Evolutionary conservation across 2,329 filamentous ascomycete species (phyloP), one percentile per base, ranked within the genome.

Genomic region (Neodidymelliopsis sp.): DNA sequence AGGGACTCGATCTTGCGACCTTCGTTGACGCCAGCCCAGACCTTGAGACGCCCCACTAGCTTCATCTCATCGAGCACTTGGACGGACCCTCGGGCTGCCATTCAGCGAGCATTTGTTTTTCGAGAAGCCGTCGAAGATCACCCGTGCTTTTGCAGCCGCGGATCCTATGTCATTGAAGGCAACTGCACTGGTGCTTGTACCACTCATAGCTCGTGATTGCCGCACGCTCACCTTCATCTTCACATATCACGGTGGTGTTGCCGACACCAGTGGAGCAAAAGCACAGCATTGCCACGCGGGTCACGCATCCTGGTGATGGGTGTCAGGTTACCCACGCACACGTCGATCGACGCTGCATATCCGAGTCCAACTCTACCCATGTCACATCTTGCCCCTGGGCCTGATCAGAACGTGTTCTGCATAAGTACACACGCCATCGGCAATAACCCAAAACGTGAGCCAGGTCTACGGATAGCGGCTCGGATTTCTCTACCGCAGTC

Each of bases 1-100:
- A 18, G 33, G 19, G 25, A 31, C 19, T 37, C 33, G 41, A 37
- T 37, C 41, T 30, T 20, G 31, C 28, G 7, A 22, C 11, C 2
- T 38, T 20, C 23, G 34, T 43, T 39, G 40, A 30, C 40, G 28
- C 47, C 40, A 29, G 40, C 29, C 40, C 18, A 50, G 40, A 36
- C 47, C 34, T 24, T 41, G 20, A 24, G 13, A 39, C 12, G 18
- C n/a, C 40, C 40, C 39, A 44, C 34, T 12, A 35, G 31, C 16
- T 13, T 19, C 29, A 20, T 11, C 34, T 39, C 35, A 39, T 40
- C 40, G 34, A 44, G 39, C 23, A 28, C 16, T 20, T 27, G 16
- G 16, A 22, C 22, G 10, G n/a, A n/a, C n/a, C n/a, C n/a, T 38
- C 33, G 34, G 7, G 16, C 28, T 28, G 24, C 35, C 16, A n/a